These are phyloP conservation scores for Saxophila tyrrhenica DNA, from an alignment of 495 filamentous ascomycete genomes.

Conservation along the genomic window DNA sequence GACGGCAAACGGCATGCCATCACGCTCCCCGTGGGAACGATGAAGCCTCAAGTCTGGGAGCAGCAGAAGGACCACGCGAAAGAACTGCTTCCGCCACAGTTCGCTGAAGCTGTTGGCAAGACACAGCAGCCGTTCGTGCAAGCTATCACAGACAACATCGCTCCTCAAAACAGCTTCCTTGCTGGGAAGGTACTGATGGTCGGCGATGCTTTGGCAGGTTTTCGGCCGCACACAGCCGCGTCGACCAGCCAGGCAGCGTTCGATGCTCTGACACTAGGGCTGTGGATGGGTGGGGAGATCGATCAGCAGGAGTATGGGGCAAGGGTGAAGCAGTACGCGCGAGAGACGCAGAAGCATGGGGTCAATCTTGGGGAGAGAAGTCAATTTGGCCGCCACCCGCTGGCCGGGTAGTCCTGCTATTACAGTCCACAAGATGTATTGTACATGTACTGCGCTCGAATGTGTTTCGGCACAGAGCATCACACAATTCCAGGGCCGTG, in stretches of 20 bases:
- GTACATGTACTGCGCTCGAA: not conserved
- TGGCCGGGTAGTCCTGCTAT: conserved; percentile 9
- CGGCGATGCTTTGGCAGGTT: conserved; percentile 20
- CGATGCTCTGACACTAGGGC: conserved; percentile 16
- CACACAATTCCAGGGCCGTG: too few relatives aligned
- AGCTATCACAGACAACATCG: conserved; percentile 18
- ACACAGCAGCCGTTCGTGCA: conserved; percentile 20
- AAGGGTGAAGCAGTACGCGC: conserved; percentile 35
- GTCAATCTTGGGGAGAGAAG: conserved; percentile 39
- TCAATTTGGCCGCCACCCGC: conserved; percentile 32
- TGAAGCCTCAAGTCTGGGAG: conserved; percentile 15
- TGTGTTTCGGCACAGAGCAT: not conserved
- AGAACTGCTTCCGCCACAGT: conserved; percentile 16
- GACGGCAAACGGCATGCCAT: conserved; percentile 15
- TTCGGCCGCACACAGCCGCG: conserved; percentile 20
- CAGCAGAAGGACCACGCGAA: conserved; percentile 12
- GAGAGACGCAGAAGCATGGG: conserved; percentile 33
- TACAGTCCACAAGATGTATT: not conserved
- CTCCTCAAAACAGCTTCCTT: conserved; percentile 10
- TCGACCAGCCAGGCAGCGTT: conserved; percentile 22
- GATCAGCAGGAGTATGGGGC: conserved; percentile 32
- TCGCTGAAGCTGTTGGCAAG: conserved; percentile 16
- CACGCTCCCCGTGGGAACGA: conserved; percentile 17
- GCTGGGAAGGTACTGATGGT: conserved; percentile 20
- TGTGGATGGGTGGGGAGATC: conserved; percentile 25